Conservation (phyloP, 495 filamentous ascomycete species). For the Ascodesmis nigricans region DNA sequence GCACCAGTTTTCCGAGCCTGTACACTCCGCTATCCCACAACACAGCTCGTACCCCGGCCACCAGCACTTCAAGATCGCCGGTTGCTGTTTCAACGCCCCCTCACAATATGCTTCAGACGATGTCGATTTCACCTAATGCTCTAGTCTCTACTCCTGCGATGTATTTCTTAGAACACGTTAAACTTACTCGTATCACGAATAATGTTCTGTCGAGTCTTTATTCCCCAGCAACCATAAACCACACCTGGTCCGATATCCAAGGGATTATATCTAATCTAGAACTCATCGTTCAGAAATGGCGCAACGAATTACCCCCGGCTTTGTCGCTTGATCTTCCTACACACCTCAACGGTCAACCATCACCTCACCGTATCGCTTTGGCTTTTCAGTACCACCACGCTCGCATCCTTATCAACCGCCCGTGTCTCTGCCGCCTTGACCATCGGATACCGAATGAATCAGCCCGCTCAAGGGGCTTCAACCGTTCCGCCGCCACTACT, state of each 20-base stretch:
- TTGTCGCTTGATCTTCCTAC: neutral
- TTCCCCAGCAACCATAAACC: constrained; percentile 30
- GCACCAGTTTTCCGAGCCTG: no score
- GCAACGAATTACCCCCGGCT: constrained; percentile 26
- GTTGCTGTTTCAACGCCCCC: constrained; percentile 7
- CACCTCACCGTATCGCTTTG: constrained; percentile 24
- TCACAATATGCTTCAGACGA: no score
- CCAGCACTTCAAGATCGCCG: constrained; percentile 5
- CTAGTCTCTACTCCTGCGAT: constrained; percentile 6
- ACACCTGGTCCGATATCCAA: constrained; percentile 39
- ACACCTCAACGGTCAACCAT: no score
- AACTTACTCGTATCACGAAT: constrained; percentile 26
- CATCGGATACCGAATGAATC: constrained; percentile 26
- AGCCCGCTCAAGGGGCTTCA: constrained; percentile 27
- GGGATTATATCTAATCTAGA: constrained; percentile 32
- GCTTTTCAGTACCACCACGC: constrained; percentile 37
- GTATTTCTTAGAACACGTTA: constrained; percentile 20
- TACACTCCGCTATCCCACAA: no score
- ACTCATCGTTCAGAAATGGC: constrained; percentile 34
- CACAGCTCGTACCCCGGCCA: no score
- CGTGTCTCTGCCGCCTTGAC: constrained; percentile 37
- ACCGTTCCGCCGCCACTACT: constrained; percentile 29
- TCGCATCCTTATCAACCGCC: constrained; percentile 37
- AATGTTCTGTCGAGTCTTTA: constrained; percentile 38
- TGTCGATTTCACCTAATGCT: no score